Base-by-base conservation (phyloP, 1,284 basidiomycete species). In the Cystobasidium slooffiae region DNA sequence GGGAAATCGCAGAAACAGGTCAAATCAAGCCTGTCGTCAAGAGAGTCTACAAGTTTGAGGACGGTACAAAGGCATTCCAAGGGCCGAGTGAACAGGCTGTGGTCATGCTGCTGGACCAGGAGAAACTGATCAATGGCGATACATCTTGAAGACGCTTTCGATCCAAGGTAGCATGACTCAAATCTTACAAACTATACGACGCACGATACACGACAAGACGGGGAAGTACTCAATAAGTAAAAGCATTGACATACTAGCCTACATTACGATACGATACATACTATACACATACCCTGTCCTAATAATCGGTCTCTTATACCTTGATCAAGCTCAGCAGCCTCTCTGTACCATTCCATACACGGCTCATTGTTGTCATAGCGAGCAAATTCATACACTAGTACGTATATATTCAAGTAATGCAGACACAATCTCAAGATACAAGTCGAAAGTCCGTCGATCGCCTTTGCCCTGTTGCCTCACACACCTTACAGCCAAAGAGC, bases 31-130 rank as follows among this genome's bases (percentile, higher is more conserved):
- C 78, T 6, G 31, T 37, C 3, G 74, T 77, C 43, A 66, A 70
- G 31, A 75, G 65, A 20, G 69, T 76, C 1, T 55, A 74, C 49
- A 24, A 58, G 22, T 69, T 77, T 39, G 53, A 75, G 56, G 76
- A 79, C 16, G 78, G 75, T 20, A 9, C 75, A 8, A 53, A 59
- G 3, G 76, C 76, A 24, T 79, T 79, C 55, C 69, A 72, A 12
- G 51, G 70, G n/a, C 61, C 63, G 16, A 66, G 53, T 18, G 70
- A 73, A n/a, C 70, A 73, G 20, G 70, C 62, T 41, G 70, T 73
- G 18, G 59, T 73, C 22, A 73, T 73, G 70, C 70, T 73, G 37
- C 70, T 73, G 14, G 70, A 73, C 53, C 70, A 73, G 43, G 63
- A 65, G 47, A 65, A 59, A 49, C 51, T 64, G 12, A 49, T 37